These are phyloP conservation scores for Thermochaetoides dissita DNA, from an alignment of 2,329 filamentous ascomycete genomes.

Conservation along the genomic window DNA sequence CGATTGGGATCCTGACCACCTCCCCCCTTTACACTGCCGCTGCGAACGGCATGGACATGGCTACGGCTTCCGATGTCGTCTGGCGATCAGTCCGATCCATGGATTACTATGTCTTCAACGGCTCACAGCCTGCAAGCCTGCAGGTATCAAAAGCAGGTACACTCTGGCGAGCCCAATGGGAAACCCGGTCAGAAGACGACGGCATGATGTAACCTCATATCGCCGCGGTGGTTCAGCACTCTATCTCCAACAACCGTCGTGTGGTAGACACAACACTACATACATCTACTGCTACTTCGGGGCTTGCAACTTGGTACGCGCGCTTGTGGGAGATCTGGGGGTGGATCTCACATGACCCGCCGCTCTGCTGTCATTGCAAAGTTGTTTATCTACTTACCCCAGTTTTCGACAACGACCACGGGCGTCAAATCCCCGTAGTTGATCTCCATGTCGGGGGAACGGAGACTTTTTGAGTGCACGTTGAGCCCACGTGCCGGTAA, in stretches of 20 bases:
- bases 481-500: no score
- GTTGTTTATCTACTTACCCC: no score
- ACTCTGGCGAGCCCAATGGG: conserved; percentile 2
- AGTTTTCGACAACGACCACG: no score
- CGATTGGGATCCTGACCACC: background rate
- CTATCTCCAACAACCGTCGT: conserved; percentile 13
- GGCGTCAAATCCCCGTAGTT: no score
- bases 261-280: no score
- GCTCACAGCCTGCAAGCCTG: conserved; percentile 8
- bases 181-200: conserved; percentile 14
- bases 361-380: no score
- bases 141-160: conserved; percentile 16
- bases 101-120: conserved; percentile 5
- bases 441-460: no score
- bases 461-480: no score
- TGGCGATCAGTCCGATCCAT: background rate
- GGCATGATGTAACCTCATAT: conserved; percentile 11
- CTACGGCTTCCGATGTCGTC: background rate
- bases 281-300: no score
- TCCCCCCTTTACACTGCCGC: background rate
- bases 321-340: no score
- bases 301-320: no score
- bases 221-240: conserved; percentile 7
- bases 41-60: background rate
- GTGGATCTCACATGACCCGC: no score